Evolutionary conservation across 129 eudicot genomes (phyloP).

Genomic region (Ambrosia artemisiifolia): DNA sequence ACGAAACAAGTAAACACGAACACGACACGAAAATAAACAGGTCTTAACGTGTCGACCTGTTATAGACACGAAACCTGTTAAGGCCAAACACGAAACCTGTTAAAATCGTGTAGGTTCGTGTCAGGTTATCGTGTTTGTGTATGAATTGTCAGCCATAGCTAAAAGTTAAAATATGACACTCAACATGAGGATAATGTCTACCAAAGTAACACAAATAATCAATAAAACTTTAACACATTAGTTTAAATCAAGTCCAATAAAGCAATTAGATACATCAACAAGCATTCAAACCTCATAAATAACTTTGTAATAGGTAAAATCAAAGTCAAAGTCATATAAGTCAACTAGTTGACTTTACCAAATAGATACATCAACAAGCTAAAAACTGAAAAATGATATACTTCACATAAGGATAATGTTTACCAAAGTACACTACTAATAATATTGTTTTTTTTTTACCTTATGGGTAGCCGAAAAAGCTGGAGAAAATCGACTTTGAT

Average conservation of each 20-base stretch:
- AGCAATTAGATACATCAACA: no score
- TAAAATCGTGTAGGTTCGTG: no score
- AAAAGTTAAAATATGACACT: neutral
- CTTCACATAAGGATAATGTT: neutral
- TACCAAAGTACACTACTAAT: neutral
- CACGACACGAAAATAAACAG: no score
- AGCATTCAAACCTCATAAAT: constrained; percentile 5
- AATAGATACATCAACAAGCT: neutral
- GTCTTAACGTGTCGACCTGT: no score
- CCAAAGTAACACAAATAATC: no score
- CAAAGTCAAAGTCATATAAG: constrained; percentile 24
- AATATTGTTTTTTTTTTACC: neutral
- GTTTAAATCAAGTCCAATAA: no score
- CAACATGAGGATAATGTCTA: neutral
- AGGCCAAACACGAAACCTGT: no score
- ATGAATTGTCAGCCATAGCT: no score
- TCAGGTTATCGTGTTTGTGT: no score
- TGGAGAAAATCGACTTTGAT: neutral
- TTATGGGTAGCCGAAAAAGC: neutral
- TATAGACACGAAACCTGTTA: no score
- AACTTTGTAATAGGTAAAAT: constrained; percentile 18
- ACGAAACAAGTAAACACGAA: no score
- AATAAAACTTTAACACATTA: no score
- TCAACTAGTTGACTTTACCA: constrained; percentile 36
- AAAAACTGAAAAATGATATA: neutral